phyloP scores from a whole-genome alignment of 768 basidiomycete species.

The Serendipita sp. region DNA sequence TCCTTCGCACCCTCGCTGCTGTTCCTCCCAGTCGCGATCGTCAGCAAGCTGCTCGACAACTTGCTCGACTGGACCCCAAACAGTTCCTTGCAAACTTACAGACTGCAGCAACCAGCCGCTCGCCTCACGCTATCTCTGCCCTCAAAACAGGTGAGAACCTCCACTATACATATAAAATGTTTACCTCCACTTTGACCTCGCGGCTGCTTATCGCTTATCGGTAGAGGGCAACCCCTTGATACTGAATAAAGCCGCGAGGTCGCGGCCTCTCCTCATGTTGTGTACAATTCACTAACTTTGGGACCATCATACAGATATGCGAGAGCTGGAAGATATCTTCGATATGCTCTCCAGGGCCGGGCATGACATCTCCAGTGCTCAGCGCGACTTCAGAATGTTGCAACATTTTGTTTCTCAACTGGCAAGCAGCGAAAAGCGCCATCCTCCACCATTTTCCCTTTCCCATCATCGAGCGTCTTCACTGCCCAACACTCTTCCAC shows the following conservation, averaged over 20 bases:
- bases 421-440: background rate
- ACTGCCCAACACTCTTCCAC: background rate
- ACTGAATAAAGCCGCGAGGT: background rate
- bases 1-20: background rate
- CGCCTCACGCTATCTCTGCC: constrained; percentile 1
- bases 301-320: background rate
- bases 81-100: constrained; percentile 1
- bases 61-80: background rate
- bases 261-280: no score
- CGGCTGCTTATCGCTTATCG: background rate
- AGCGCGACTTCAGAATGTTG: constrained; percentile 4
- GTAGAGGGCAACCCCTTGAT: background rate
- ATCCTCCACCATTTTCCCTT: background rate
- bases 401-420: background rate
- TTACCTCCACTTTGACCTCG: background rate
- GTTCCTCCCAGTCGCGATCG: background rate
- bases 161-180: background rate
- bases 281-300: background rate
- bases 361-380: background rate
- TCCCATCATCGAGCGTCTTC: background rate
- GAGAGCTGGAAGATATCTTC: background rate
- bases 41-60: background rate
- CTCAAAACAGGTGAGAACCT: constrained; percentile 6
- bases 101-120: background rate
- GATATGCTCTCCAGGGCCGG: constrained; percentile 1